Evolutionary conservation across 202 grass and related monocot species (phyloP).

Genomic region (Zizania palustris): DNA sequence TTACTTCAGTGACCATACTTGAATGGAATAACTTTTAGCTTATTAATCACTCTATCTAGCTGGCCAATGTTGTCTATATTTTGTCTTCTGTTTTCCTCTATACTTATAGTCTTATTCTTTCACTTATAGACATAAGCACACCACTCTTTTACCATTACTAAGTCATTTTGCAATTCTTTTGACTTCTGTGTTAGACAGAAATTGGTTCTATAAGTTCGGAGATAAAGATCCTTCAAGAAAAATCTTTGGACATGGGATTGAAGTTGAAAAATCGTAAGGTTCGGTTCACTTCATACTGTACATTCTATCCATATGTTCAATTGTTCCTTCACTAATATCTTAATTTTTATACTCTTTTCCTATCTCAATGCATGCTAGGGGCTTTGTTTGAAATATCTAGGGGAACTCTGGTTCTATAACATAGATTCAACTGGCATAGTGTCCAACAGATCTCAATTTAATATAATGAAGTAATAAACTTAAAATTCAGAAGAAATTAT

Average conservation of each 20-base stretch:
- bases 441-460: too few species aligned
- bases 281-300: constrained; percentile 45
- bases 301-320: constrained; percentile 16
- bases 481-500: too few species aligned
- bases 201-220: constrained; percentile 99
- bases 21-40: not conserved
- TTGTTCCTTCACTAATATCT: not conserved
- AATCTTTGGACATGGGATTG: constrained; percentile 98
- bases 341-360: not conserved
- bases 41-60: constrained; percentile 2
- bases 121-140: constrained; percentile 18
- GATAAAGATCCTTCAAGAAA: constrained; percentile 97
- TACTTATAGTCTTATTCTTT: not conserved
- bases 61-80: not conserved
- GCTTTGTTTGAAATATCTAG: not conserved
- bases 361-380: not conserved
- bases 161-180: constrained; percentile 51
- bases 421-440: too few species aligned
- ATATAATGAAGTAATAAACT: too few species aligned
- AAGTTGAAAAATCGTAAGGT: constrained; percentile 99
- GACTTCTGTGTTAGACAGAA: constrained; percentile 87
- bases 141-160: constrained; percentile 33
- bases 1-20: not conserved
- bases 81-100: constrained; percentile 5
- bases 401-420: too few species aligned